Evolutionary conservation across 805 yeast species (phyloP), one percentile per base, ranked within the genome.

Genomic region (Myxozyma mucilagina): DNA sequence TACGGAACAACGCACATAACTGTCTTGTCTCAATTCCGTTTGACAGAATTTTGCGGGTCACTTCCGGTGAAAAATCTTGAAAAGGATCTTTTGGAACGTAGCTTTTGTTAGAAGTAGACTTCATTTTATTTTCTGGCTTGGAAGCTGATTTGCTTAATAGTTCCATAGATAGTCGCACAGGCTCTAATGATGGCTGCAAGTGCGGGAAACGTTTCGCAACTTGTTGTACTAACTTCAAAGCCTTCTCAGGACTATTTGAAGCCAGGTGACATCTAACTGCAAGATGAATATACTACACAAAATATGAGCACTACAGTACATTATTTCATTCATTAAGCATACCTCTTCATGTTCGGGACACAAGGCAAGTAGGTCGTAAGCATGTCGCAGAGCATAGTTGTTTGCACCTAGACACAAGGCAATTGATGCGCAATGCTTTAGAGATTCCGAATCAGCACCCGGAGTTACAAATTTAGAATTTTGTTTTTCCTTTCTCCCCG

Each of bases 211-310:
- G 18, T 20, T 47, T 39, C 11, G 3, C 34, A 10, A 20, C 51
- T 2, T 24, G 38, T 4, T 32, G 10, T 20, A 47, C 39, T 10
- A 47, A 32, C 1, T 11, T n/a, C 1, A 32, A 7, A 16, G 51
- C 51, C 18, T 47, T 47, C 10, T 32, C 51, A 8, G 51, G 51
- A 2, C 18, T 14, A 31, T 47, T 47, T 18, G 34, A 20, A 14
- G 51, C 51, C 39, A 47, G n/a, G 18, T 47, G 51, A 16, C 51
- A 32, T 9, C 51, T 9, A 16, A 47, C 51, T 11, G 51, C 51
- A 32, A 47, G 10, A 14, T 11, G 18, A n/a, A 32, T 32, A 6
- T 18, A 20, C 51, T 47, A 45, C 2, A 8, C 20, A n/a, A 4
- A 8, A 32, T 31, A 14, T 6, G 34, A 16, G n/a, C n/a, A 13